phyloP scores from a whole-genome alignment of 1,284 basidiomycete genomes.

The Vanrija pseudolonga region DNA sequence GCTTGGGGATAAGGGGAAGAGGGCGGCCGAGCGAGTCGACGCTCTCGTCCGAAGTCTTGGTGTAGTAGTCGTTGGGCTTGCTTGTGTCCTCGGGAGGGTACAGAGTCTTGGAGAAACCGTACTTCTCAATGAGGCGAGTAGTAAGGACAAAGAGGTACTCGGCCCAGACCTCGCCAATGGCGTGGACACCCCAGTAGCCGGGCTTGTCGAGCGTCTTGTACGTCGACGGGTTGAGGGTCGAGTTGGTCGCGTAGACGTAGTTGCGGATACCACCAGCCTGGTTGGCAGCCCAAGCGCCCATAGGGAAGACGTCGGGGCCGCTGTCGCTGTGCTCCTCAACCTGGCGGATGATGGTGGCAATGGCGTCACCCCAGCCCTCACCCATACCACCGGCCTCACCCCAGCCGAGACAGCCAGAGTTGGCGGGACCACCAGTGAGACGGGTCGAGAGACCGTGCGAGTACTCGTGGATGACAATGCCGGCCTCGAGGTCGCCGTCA shows the following conservation, averaged over 20 bases:
- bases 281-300: slow-evolving; percentile 95
- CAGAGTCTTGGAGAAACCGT: slow-evolving; percentile 71
- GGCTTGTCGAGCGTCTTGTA: slow-evolving; percentile 96
- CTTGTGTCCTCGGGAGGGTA: slow-evolving; percentile 65
- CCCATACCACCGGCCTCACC: slow-evolving; percentile 96
- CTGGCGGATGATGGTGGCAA: slow-evolving; percentile 79
- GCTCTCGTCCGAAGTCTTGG: slow-evolving; percentile 25
- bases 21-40: slow-evolving; percentile 49
- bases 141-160: slow-evolving; percentile 84
- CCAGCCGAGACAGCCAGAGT: slow-evolving; percentile 91
- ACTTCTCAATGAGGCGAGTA: slow-evolving; percentile 69
- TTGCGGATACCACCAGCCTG: slow-evolving; percentile 73
- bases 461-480: slow-evolving; percentile 87
- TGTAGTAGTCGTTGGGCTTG: slow-evolving; percentile 64
- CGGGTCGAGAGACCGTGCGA: slow-evolving; percentile 87
- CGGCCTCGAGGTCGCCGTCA: slow-evolving; percentile 91
- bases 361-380: slow-evolving; percentile 68
- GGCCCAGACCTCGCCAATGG: slow-evolving; percentile 94
- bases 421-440: slow-evolving; percentile 86
- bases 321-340: slow-evolving; percentile 61
- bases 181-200: slow-evolving; percentile 56
- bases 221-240: slow-evolving; percentile 77
- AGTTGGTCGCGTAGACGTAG: slow-evolving; percentile 75
- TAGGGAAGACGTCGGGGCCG: slow-evolving; percentile 58
- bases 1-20: slow-evolving; percentile 73